phyloP scores from a whole-genome alignment of 176 grass and related monocot genomes.

The Oryza australiensis region DNA sequence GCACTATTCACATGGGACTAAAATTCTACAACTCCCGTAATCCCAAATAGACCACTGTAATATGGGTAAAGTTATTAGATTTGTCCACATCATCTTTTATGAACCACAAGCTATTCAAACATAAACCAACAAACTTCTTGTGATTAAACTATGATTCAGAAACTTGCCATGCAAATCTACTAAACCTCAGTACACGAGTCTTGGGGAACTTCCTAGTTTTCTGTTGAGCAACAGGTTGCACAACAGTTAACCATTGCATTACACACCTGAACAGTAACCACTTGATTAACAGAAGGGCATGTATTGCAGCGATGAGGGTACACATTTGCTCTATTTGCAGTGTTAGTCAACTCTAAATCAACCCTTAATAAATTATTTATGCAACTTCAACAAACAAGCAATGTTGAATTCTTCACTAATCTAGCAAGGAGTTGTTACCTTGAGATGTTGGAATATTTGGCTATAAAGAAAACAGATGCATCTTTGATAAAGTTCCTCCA shows the following conservation, averaged over 20 bases:
- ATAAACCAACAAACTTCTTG: slow-evolving; percentile 2
- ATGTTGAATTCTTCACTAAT: background rate
- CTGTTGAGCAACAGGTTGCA: background rate
- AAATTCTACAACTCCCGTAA: background rate
- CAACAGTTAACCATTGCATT: slow-evolving; percentile 10
- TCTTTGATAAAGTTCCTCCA: background rate
- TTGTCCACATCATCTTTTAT: slow-evolving; percentile 28
- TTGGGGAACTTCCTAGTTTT: background rate
- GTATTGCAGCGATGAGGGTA: background rate
- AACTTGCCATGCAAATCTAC: slow-evolving; percentile 23
- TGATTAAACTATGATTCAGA: background rate
- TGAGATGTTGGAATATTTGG: background rate
- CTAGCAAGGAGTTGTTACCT: background rate
- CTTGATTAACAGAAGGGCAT: slow-evolving; percentile 26
- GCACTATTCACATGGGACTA: background rate
- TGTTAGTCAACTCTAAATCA: background rate
- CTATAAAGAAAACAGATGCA: background rate
- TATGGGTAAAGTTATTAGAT: background rate
- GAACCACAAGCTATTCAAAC: slow-evolving; percentile 19
- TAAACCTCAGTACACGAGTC: slow-evolving; percentile 1
- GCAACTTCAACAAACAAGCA: background rate
- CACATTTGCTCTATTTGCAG: background rate
- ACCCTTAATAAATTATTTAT: background rate
- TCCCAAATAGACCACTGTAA: background rate
- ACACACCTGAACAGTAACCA: slow-evolving; percentile 16